Evolutionary conservation across 1,139 yeast genomes (phyloP), one percentile per base, ranked within the genome.

Genomic region (Suhomyces ambrosiae): DNA sequence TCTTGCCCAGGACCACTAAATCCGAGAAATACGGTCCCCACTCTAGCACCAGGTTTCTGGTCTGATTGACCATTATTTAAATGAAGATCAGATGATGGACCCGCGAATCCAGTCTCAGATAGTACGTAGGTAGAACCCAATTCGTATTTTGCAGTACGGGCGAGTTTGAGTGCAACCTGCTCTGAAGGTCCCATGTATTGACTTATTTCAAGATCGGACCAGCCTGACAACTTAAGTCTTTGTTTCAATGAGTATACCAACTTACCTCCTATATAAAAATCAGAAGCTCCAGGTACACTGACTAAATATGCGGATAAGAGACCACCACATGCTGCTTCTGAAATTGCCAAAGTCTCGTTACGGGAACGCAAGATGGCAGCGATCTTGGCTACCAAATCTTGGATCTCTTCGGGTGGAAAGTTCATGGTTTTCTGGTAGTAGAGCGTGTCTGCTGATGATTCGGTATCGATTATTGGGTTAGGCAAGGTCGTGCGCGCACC

Each of bases 321-420:
- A 0, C 96, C 96, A 7, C 96, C 96, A 60, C 96, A 87, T 0
- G 95, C 95, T 7, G 94, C 89, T 54, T 87, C 96, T 4, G 90
- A 80, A 3, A 86, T 82, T 1, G 94, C 86, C 30, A 87, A 64
- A 0, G 95, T 85, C 53, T 82, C 81, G 5, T 71, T 62, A 15
- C 80, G 65, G 10, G 60, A 54, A 21, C 76, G 61, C 27, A 86
- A 68, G 9, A 80, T 65, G 27, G 58, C 59, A 0, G 94, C 82
- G 29, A 86, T 85, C 51, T 69, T 65, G 5, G 56, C 51, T 4
- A 85, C 88, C 10, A 80, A 62, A 14, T 47, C 54, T 31, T 66
- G 58, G 5, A 83, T 65, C 19, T 76, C 79, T 8, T 58, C 57
- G 2, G 90, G 87, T 10, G 92, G 92, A 52, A 85, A 86, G 33